phyloP scores from a whole-genome alignment of 352 stramenopile species.

The Phytophthora pisi region DNA sequence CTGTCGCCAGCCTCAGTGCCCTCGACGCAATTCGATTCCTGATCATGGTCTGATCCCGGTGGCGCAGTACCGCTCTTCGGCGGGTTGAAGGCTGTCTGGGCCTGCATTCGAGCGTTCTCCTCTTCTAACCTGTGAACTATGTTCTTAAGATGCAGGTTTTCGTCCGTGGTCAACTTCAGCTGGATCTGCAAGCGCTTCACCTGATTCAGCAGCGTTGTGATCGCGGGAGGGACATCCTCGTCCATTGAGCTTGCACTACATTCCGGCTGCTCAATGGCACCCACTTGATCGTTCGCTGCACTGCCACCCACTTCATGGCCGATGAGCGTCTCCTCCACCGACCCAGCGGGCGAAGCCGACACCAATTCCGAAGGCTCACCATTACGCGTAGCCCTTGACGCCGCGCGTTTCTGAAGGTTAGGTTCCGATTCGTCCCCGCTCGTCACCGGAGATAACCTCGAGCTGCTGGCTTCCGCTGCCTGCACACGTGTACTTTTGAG shows the following conservation, averaged over 20 bases:
- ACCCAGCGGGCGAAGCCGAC: neutral
- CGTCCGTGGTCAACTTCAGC: constrained; percentile 23
- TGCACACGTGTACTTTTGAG: neutral
- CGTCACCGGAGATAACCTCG: neutral
- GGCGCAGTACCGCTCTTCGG: neutral
- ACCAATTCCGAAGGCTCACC: neutral
- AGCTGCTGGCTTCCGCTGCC: constrained; percentile 2
- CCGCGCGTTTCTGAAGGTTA: constrained; percentile 6
- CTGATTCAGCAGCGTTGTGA: constrained; percentile 16
- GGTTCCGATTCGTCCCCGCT: neutral
- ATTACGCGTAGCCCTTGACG: neutral
- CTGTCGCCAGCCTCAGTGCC: constrained; percentile 7
- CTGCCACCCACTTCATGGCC: neutral
- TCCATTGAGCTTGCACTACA: neutral
- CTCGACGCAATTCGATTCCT: constrained; percentile 7
- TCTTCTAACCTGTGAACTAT: constrained; percentile 26
- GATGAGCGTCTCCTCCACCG: constrained; percentile 1
- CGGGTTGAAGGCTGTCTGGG: constrained; percentile 7
- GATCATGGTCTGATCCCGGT: neutral
- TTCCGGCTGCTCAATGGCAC: constrained; percentile 7
- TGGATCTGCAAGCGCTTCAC: constrained; percentile 27
- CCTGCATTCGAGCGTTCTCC: constrained; percentile 23
- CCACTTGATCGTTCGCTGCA: constrained; percentile 5
- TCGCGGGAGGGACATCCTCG: constrained; percentile 1
- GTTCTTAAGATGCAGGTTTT: constrained; percentile 33